Evolutionary conservation across 805 yeast species (phyloP), one percentile per base, ranked within the genome.

Genomic region (Cyberlindnera galapagoensis): DNA sequence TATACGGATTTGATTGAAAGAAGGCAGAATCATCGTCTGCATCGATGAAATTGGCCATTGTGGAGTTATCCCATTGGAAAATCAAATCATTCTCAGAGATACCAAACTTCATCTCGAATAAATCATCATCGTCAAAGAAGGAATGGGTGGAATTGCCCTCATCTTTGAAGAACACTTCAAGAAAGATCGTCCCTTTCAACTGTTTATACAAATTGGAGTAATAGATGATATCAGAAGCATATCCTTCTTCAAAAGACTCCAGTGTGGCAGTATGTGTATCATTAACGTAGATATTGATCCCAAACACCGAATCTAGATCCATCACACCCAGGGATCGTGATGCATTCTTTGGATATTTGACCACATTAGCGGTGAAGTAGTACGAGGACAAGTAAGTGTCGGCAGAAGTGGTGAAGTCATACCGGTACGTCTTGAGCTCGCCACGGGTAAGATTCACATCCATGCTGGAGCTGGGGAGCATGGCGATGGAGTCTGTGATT

Each of bases 1-100:
- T 49, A 28, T 72, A 65, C 42, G 69, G 67, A 3, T 76, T 76
- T 1, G 88, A 77, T 14, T 73, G 71, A 21, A 86, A 61, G 38
- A 84, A 59, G 0, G 82, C 87, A 21, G 83, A 70, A 12, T 65
- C 61, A 46, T 72, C 70, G 56, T 84, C 95, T 0, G 87, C 60
- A 51, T 85, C 95, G 2, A 82, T 70, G 12, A 80, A 58, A 21
- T 55, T 46, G 0, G 75, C 67, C 70, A 75, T 69, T 9, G 73
- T 51, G 12, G 71, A 59, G 26, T 63, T 61, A 52, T 79, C 86
- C 82, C 84, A 80, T 49, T 79, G 84, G 45, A 71, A 80, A 1
- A 74, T 74, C 42, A 79, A 58, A 49, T 76, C 76, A 30, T 64
- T 64, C 46, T 69, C 77, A 3, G 85, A 76, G 3, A 74, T 70